Evolutionary conservation across 148 eudicot genomes (phyloP).

Genomic region (Gaultheria prostrata): DNA sequence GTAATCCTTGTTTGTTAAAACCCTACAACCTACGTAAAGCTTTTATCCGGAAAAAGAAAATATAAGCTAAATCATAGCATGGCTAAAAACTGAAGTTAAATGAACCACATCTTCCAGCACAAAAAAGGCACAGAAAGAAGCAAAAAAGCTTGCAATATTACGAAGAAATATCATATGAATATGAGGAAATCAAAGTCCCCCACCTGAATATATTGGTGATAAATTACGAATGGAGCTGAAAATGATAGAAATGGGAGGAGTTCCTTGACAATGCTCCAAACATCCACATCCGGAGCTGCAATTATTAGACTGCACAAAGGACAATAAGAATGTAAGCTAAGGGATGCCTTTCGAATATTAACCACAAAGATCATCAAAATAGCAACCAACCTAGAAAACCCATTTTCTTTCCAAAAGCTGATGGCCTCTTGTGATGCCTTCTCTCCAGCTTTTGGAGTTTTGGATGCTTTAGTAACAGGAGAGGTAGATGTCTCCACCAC

Average conservation of each 20-base stretch:
- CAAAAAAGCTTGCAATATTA: not conserved
- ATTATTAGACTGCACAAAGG: constrained; percentile 66
- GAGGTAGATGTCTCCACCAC: constrained; percentile 28
- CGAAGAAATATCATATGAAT: not conserved
- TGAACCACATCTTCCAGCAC: not conserved
- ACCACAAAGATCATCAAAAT: not conserved
- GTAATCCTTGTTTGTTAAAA: not conserved
- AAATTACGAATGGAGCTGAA: constrained; percentile 89
- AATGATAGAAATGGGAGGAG: constrained; percentile 71
- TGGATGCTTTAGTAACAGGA: constrained; percentile 29
- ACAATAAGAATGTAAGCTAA: not conserved
- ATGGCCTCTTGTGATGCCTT: constrained; percentile 66
- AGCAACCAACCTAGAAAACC: constrained; percentile 70
- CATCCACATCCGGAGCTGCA: constrained; percentile 85
- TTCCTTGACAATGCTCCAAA: constrained; percentile 69
- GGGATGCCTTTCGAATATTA: not conserved
- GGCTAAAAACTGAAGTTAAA: not conserved
- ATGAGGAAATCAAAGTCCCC: not conserved
- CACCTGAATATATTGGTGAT: constrained; percentile 92
- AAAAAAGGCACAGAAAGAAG: not conserved
- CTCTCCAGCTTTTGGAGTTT: constrained; percentile 67
- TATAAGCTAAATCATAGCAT: not conserved
- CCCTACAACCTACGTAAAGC: not conserved
- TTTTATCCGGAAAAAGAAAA: not conserved
- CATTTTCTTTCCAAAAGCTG: constrained; percentile 75